Conservation (phyloP, 2,329 filamentous ascomycete species). For the Aspergillus fumigatiaffinis region DNA sequence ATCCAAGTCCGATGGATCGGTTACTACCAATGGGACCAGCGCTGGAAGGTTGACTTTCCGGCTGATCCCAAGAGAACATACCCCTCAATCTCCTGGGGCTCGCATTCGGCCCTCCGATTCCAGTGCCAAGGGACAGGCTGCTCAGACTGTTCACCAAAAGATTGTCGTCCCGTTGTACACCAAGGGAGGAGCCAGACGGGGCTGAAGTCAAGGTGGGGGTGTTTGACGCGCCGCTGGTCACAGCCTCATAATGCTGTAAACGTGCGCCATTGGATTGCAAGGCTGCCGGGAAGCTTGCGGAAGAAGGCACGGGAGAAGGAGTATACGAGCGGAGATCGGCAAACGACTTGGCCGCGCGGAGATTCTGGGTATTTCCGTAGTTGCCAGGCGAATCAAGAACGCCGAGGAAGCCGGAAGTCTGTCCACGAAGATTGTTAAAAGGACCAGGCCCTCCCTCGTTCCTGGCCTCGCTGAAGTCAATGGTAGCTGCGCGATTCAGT, state of each 20-base stretch:
- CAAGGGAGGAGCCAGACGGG: slow-evolving; percentile 46
- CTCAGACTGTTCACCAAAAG: slow-evolving; percentile 61
- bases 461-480: slow-evolving; percentile 83
- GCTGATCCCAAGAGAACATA: slow-evolving; percentile 59
- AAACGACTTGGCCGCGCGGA: slow-evolving; percentile 93
- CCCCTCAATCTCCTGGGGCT: slow-evolving; percentile 58
- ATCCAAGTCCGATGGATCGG: slow-evolving; percentile 57
- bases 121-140: slow-evolving; percentile 55
- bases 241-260: slow-evolving; percentile 55
- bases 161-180: slow-evolving; percentile 52
- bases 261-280: slow-evolving; percentile 61
- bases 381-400: slow-evolving; percentile 73
- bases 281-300: slow-evolving; percentile 75
- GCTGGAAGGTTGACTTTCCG: slow-evolving; percentile 44
- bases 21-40: slow-evolving; percentile 62
- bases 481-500: slow-evolving; percentile 91
- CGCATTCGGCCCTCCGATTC: slow-evolving; percentile 41
- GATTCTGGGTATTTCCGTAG: slow-evolving; percentile 68
- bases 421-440: slow-evolving; percentile 68
- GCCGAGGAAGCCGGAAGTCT: slow-evolving; percentile 77
- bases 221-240: slow-evolving; percentile 56
- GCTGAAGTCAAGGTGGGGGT: slow-evolving; percentile 65
- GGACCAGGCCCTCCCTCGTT: slow-evolving; percentile 63
- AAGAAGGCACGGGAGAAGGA: slow-evolving; percentile 85
- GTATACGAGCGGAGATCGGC: slow-evolving; percentile 93